Evolutionary conservation across 2,329 filamentous ascomycete species (phyloP), one percentile per base, ranked within the genome.

Genomic region (Trichoderma simmonsii): DNA sequence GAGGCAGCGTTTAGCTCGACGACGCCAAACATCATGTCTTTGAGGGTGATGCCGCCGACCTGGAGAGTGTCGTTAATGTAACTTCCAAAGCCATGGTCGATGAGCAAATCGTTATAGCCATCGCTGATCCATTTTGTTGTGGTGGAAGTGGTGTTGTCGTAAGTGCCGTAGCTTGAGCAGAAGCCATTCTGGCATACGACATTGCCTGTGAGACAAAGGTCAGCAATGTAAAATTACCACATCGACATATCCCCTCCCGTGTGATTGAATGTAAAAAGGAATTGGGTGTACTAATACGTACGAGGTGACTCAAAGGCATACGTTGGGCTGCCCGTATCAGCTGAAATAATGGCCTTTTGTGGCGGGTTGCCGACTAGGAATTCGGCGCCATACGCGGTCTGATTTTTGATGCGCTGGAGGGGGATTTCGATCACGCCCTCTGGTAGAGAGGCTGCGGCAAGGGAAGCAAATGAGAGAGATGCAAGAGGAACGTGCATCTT

Each of bases 281-380:
- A n/a, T n/a, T 51, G 34, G 39, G 7, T 8, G 2, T 14, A 7
- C 8, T 14, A 14, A 24, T 21, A 72, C 72, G 3, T n/a, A 74
- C 73, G 32, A 2, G 66, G 60, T 6, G 72, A 72, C 30, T 73
- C 73, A 39, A 74, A 69, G n/a, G 67, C 71, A 28, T 72, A 70
- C 1, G 72, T 72, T 14, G 70, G 70, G 57, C 73, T 74, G 18
- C 72, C 72, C 14, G 72, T 74, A 26, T 74, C 73, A n/a, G 64
- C 69, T 8, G 57, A 60, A 15, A 65, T 68, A 26, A 62, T 66
- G 14, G 61, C 72, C 43, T 36, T 72, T 65, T 74, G 73, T 1
- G 69, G 70, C 7, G 73, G 70, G 61, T 57, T 74, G 12, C 73
- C 72, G 14, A 74, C 57, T 28, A 39, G 30, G 43, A 72, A 56